Base-by-base conservation (phyloP, 345 rosid genomes). In the Heritiera littoralis region DNA sequence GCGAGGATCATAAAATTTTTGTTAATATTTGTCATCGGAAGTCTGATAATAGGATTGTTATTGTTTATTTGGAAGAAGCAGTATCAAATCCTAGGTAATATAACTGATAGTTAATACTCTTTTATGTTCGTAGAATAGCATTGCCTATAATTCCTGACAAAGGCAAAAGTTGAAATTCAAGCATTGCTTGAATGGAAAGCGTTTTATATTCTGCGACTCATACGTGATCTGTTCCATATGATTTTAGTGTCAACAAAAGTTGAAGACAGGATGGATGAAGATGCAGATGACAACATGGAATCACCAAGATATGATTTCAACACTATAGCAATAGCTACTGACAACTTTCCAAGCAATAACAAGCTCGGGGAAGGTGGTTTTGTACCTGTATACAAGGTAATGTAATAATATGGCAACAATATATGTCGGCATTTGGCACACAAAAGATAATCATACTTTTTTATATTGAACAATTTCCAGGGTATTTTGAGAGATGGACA, bases 321-420 rank as follows among this genome's bases (percentile, higher is more conserved):
- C 23, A 74, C 80, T 12, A 69, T 88, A 40, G 61, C 77, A n/a
- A 61, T 30, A 32, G 89, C 90, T 3, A 86, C 89, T 0, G 23
- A 76, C 23, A 55, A 55, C 23, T 55, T 55, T 18, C 18, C 60
- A 6, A 18, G 9, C 28, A 17, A 18, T 18, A 86, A 84, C 59
- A 48, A 68, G 48, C 48, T 86, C 32, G 43, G 43, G 0, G 43
- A 41, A 41, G 43, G 43, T 41, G 43, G 43, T 41, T 41, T 41
- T 41, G 43, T 2, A 41, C 43, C 4, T 41, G 43, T 5, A 3
- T 41, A 41, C 43, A 41, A 41, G 43, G 43, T 41, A 41, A 41
- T 41, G 43, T 38, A 66, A 66, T n/a, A 38, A 58, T 81, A 49
- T 49, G 54, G 3, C 54, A 11, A 12, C 3, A 3, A 12, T 2